These are phyloP conservation scores for Aspergillus pseudoterreus DNA, from an alignment of 2,329 filamentous ascomycete genomes.

Conservation along the genomic window DNA sequence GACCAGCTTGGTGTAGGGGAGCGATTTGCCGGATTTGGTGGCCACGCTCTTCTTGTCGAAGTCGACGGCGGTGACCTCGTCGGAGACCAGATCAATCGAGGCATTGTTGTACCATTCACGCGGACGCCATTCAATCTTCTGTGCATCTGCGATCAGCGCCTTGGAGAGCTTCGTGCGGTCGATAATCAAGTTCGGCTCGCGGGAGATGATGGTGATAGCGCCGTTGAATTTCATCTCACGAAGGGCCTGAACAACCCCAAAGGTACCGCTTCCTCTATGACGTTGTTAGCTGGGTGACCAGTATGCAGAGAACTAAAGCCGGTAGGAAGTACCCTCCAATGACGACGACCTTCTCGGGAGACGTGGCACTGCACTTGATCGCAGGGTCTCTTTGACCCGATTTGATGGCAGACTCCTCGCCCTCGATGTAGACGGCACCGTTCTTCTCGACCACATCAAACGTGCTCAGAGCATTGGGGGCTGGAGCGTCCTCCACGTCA, in stretches of 20 bases:
- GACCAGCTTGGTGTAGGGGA: slow-evolving; percentile 81
- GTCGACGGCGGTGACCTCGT: slow-evolving; percentile 69
- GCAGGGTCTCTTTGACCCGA: slow-evolving; percentile 69
- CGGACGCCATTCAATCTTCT: slow-evolving; percentile 74
- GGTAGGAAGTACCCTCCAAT: slow-evolving; percentile 61
- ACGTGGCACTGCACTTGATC: slow-evolving; percentile 62
- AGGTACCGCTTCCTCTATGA: slow-evolving; percentile 69
- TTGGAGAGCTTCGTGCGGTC: slow-evolving; percentile 96
- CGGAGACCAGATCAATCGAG: slow-evolving; percentile 53
- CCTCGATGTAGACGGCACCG: slow-evolving; percentile 78
- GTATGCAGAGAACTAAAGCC: neutral
- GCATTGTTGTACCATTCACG: slow-evolving; percentile 70
- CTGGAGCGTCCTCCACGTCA: slow-evolving; percentile 92
- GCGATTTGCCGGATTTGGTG: slow-evolving; percentile 69
- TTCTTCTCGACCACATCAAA: slow-evolving; percentile 80
- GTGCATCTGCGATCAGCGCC: slow-evolving; percentile 75
- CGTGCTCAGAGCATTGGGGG: slow-evolving; percentile 76
- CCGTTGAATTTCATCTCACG: slow-evolving; percentile 78
- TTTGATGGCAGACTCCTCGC: slow-evolving; percentile 75
- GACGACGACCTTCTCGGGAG: slow-evolving; percentile 65
- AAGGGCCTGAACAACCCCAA: slow-evolving; percentile 78
- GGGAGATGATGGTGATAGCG: slow-evolving; percentile 75
- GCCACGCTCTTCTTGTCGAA: slow-evolving; percentile 68
- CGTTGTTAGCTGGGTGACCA: neutral
- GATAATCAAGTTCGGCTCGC: slow-evolving; percentile 81